A percentile compares a stretch with the other conserved stretches of the same genome.
Conservation (phyloP, 495 filamentous ascomycete genomes). For the Apiosordaria backusii region DNA sequence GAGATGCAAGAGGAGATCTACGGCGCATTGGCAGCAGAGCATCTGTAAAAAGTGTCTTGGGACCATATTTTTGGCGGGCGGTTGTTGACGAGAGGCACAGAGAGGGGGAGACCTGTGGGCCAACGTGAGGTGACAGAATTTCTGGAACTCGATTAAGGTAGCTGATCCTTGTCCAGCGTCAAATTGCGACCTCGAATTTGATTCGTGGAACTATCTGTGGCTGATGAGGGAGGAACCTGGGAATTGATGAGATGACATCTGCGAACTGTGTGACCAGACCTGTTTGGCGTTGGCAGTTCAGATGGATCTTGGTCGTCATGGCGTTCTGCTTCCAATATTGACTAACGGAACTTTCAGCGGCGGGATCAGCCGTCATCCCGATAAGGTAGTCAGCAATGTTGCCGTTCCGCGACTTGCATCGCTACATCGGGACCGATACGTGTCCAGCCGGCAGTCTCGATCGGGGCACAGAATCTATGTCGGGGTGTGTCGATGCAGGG, state of each 20-base stretch:
- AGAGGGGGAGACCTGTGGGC: too few species aligned
- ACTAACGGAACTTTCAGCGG: conserved; percentile 2
- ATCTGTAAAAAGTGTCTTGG: not conserved
- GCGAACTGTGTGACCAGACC: not conserved
- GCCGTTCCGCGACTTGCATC: not conserved
- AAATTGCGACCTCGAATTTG: not conserved
- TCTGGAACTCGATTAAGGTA: not conserved
- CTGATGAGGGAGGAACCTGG: not conserved
- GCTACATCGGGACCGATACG: conserved; percentile 4
- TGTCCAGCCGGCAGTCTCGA: not conserved
- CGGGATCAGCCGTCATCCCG: conserved; percentile 3
- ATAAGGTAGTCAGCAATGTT: not conserved
- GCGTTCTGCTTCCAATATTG: too few species aligned
- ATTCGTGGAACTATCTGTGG: not conserved
- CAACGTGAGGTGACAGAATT: not conserved
- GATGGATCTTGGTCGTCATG: too few species aligned
- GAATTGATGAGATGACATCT: not conserved
- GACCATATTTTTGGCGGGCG: not conserved
- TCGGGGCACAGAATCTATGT: not conserved
- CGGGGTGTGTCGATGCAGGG: not conserved
- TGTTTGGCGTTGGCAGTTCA: not conserved
- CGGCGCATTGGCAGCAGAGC: not conserved
- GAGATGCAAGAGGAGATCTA: not conserved
- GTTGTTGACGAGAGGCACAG: not conserved
- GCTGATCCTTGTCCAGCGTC: not conserved